Evolutionary conservation across 495 filamentous ascomycete species (phyloP).

Genomic region (Aspergillus baeticus): DNA sequence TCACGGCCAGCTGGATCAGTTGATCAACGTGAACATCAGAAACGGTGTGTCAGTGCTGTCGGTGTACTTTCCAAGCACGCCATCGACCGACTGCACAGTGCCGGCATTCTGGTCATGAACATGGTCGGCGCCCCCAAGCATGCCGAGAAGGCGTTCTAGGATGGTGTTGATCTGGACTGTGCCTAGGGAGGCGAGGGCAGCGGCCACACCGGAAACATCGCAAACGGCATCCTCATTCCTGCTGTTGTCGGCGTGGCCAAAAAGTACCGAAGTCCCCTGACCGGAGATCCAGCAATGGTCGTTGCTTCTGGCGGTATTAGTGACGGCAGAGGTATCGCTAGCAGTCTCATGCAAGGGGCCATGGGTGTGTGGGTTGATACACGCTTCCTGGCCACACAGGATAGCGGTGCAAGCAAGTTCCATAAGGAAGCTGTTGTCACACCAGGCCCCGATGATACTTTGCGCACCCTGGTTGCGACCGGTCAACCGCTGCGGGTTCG

Average conservation of each 20-base stretch:
- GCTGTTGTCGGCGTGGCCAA: slow-evolving; percentile 72
- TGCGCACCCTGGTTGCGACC: slow-evolving; percentile 72
- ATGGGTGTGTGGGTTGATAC: slow-evolving; percentile 82
- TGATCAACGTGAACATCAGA: slow-evolving; percentile 75
- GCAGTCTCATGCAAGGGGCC: slow-evolving; percentile 71
- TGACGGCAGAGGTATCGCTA: slow-evolving; percentile 69
- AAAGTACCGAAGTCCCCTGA: slow-evolving; percentile 54
- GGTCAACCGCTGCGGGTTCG: slow-evolving; percentile 77
- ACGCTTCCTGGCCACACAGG: slow-evolving; percentile 73
- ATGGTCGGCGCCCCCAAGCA: slow-evolving; percentile 92
- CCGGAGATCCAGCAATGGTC: slow-evolving; percentile 58
- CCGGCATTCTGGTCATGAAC: slow-evolving; percentile 83
- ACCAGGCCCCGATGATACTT: slow-evolving; percentile 71
- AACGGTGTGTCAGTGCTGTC: slow-evolving; percentile 78
- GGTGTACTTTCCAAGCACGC: slow-evolving; percentile 71
- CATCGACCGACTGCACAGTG: slow-evolving; percentile 69
- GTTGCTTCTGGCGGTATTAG: slow-evolving; percentile 75
- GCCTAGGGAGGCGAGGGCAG: slow-evolving; percentile 80
- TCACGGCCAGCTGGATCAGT: slow-evolving; percentile 73
- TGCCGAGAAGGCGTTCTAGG: slow-evolving; percentile 75
- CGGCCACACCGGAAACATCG: slow-evolving; percentile 77
- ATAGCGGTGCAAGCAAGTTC: slow-evolving; percentile 72
- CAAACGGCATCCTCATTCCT: slow-evolving; percentile 67
- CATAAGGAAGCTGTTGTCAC: slow-evolving; percentile 79
- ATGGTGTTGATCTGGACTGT: slow-evolving; percentile 82